Percentiles rank a stretch among this genome's conserved stretches.
phyloP scores from a whole-genome alignment of 208 protist genomes.

The Wallacemonas collosoma region DNA sequence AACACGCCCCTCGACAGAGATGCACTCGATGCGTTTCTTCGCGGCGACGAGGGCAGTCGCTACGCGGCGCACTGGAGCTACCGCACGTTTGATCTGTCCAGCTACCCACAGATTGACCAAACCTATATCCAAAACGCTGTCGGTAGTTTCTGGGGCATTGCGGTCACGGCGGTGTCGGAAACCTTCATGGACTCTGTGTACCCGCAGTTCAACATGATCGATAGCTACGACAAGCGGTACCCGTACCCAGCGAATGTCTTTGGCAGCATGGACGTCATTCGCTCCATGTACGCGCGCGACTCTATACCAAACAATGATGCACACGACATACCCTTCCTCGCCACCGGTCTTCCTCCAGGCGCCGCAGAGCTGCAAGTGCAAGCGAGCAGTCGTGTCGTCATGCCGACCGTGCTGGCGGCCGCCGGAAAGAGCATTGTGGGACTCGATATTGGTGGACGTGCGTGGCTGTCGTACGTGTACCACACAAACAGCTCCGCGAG shows the following conservation, averaged over 20 bases:
- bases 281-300: constrained; percentile 55
- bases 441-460: constrained; percentile 20
- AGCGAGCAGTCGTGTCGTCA: constrained; percentile 22
- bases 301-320: neutral
- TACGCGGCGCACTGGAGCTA: constrained; percentile 66
- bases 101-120: constrained; percentile 65
- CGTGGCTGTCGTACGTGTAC: constrained; percentile 59
- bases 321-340: constrained; percentile 10
- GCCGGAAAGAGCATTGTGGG: constrained; percentile 40
- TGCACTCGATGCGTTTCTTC: constrained; percentile 53
- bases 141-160: constrained; percentile 26
- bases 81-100: constrained; percentile 49
- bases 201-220: constrained; percentile 55
- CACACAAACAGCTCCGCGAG: neutral
- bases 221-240: constrained; percentile 33
- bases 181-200: constrained; percentile 65
- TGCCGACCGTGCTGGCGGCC: constrained; percentile 44
- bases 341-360: constrained; percentile 20
- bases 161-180: constrained; percentile 44
- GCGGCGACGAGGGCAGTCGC: constrained; percentile 15
- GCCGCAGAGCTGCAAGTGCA: neutral
- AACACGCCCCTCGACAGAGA: constrained; percentile 42
- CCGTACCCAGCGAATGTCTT: constrained; percentile 30
- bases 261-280: constrained; percentile 54
- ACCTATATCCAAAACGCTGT: constrained; percentile 42